Conservation (phyloP, 176 grass and related monocot species). For the Poa pratensis region DNA sequence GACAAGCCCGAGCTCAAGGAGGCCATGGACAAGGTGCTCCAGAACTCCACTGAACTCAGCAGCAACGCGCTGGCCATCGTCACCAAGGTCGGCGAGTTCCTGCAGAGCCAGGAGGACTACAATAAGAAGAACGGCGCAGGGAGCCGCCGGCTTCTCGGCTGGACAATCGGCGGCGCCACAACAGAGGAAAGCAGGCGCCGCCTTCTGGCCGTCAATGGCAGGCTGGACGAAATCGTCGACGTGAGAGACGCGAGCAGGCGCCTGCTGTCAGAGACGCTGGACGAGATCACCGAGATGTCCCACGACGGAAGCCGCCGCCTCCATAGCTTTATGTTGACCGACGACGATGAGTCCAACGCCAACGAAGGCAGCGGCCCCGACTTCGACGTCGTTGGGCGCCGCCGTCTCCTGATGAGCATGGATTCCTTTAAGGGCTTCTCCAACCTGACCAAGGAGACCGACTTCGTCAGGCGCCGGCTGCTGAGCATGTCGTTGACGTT, state of each 20-base stretch:
- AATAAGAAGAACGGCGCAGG: neutral
- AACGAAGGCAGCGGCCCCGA: neutral
- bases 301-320: conserved; percentile 35
- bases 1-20: conserved; percentile 61
- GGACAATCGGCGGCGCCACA: neutral
- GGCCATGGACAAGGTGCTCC: conserved; percentile 72
- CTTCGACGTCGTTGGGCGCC: neutral
- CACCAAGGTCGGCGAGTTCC: conserved; percentile 44
- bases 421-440: neutral
- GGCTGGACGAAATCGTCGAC: conserved; percentile 17
- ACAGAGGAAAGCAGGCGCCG: neutral
- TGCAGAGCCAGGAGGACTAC: neutral
- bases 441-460: neutral
- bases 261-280: conserved; percentile 43
- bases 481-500: conserved; percentile 33
- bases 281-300: conserved; percentile 46
- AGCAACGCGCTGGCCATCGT: conserved; percentile 91
- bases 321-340: neutral
- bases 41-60: conserved; percentile 77
- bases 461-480: conserved; percentile 19
- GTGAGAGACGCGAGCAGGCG: conserved; percentile 25
- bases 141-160: conserved; percentile 49
- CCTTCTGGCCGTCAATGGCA: conserved; percentile 1
- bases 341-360: neutral
- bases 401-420: neutral